Conservation (phyloP, 192 early-diverging fungal species). For the Chytriomyces sp. region DNA sequence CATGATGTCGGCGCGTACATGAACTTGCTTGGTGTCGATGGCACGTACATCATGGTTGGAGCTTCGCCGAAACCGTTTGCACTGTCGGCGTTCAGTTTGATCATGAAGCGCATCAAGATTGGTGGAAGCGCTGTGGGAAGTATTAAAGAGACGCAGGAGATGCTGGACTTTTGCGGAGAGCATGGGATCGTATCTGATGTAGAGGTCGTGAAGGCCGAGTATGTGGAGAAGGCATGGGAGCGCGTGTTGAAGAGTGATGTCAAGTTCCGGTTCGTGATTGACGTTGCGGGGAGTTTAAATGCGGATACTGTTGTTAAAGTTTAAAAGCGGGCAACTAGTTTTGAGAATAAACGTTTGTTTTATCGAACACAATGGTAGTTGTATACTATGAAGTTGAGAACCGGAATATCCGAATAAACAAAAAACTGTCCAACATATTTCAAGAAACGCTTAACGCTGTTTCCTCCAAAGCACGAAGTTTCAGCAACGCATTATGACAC, state of each 20-base stretch:
- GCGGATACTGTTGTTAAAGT: too few relatives aligned
- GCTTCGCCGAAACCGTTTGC: conserved; percentile 27
- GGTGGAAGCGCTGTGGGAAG: conserved; percentile 31
- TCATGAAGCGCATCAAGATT: conserved; percentile 27
- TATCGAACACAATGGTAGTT: too few relatives aligned
- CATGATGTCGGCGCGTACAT: conserved; percentile 22
- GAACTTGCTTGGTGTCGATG: conserved; percentile 36
- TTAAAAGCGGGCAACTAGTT: too few relatives aligned
- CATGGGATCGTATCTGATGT: conserved; percentile 1
- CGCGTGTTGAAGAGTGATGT: too few relatives aligned
- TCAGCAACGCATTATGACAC: conserved; percentile 50
- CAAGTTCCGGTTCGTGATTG: too few relatives aligned
- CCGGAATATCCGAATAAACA: background rate
- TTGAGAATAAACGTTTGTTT: too few relatives aligned
- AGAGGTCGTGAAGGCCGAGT: too few relatives aligned
- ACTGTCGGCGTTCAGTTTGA: conserved; percentile 29
- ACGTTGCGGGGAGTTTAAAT: too few relatives aligned
- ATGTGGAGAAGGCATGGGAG: too few relatives aligned
- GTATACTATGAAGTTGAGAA: too few relatives aligned
- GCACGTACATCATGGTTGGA: conserved; percentile 41
- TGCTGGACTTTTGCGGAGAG: conserved; percentile 34
- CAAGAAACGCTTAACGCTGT: background rate
- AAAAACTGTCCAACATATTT: background rate
- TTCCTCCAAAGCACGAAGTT: conserved; percentile 45
- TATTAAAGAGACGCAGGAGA: conserved; percentile 40